Base-by-base conservation (phyloP, 768 basidiomycete species). In the Cytidiella melzeri region DNA sequence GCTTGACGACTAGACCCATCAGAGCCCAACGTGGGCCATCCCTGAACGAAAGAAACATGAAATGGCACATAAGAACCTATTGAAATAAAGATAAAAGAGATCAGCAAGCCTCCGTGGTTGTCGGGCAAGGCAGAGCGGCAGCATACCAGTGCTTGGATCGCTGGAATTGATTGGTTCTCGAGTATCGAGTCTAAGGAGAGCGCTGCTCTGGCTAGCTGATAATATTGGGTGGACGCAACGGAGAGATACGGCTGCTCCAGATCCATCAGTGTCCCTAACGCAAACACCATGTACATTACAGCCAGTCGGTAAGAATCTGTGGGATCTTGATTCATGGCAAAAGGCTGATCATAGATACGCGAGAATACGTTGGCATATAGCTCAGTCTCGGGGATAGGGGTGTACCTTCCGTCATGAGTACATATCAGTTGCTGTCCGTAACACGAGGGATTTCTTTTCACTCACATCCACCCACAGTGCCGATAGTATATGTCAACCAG, bases 401-500 rank as follows among this genome's bases (percentile, higher is more conserved):
- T 75, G 65, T 85, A 84, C 81, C 82, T 84, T 52, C 15, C 27
- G 34, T 15, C 15, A 21, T 37, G 47, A 26, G 43, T 23, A 39
- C 25, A 41, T 20, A 34, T 34, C 7, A 34, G 30, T 7, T 7
- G 30, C 9, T 34, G 30, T 7, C 30, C 9, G 15, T 34, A 34
- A 7, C 30, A 34, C 7, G 9, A 34, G 30, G 7, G 30, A 34
- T 7, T 34, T 34, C 7, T 34, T 7, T 34, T 34, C 28, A 57
- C 83, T 54, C 61, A 83, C 84, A 84, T 81, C 83, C 83, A 86
- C 42, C 80, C 81, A 44, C 79, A 82, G 61, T 84, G 79, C 56
- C 74, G 74, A 63, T 73, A 86, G 64, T 86, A 86, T 28, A 75
- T 69, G 38, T 75, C 69, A 46, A 70, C 68, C 34, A 80, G 65